Percentiles rank a stretch among this genome's conserved stretches.
These are phyloP conservation scores for Xerocomus nothofagi DNA, from an alignment of 1,284 basidiomycete genomes.

Conservation along the genomic window DNA sequence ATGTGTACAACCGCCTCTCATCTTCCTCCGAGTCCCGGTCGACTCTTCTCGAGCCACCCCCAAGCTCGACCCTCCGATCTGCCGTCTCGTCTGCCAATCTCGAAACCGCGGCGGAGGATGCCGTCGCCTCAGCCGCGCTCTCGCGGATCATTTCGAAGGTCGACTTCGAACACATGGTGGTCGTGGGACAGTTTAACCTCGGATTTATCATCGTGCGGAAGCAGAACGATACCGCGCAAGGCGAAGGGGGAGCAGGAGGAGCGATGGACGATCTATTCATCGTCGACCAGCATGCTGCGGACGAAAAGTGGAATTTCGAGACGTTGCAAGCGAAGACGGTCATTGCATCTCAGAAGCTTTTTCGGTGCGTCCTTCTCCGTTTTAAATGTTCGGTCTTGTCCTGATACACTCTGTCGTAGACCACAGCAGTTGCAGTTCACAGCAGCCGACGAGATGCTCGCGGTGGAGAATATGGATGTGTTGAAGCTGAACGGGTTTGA, in stretches of 20 bases:
- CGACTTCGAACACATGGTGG: conserved; percentile 85
- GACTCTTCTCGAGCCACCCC: conserved; percentile 7
- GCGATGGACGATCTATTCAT: conserved; percentile 88
- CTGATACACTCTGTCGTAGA: conserved; percentile 42
- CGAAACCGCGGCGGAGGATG: conserved; percentile 54
- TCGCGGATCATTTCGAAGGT: conserved; percentile 85
- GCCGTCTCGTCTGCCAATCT: conserved; percentile 56
- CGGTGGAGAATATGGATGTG: conserved; percentile 82
- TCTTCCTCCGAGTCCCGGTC: neutral
- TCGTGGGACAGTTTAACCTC: conserved; percentile 94
- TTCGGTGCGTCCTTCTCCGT: conserved; percentile 54
- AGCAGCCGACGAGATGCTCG: conserved; percentile 87
- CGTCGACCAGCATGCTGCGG: conserved; percentile 86
- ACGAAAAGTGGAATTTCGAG: conserved; percentile 99
- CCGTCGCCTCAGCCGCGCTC: conserved; percentile 69
- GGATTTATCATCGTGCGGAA: conserved; percentile 92
- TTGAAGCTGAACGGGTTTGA: conserved; percentile 91
- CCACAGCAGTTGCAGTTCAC: conserved; percentile 81
- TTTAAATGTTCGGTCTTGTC: neutral
- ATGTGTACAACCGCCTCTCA: conserved; percentile 17
- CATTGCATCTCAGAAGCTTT: conserved; percentile 85
- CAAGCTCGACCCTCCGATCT: conserved; percentile 25
- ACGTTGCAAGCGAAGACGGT: conserved; percentile 84
- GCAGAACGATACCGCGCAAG: conserved; percentile 6
- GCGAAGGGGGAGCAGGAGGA: conserved; percentile 13